Percentiles rank a stretch among this genome's conserved stretches.
These are phyloP conservation scores for Phalaenopsis hybrid DNA, from an alignment of 116 monocot genomes.

Conservation along the genomic window DNA sequence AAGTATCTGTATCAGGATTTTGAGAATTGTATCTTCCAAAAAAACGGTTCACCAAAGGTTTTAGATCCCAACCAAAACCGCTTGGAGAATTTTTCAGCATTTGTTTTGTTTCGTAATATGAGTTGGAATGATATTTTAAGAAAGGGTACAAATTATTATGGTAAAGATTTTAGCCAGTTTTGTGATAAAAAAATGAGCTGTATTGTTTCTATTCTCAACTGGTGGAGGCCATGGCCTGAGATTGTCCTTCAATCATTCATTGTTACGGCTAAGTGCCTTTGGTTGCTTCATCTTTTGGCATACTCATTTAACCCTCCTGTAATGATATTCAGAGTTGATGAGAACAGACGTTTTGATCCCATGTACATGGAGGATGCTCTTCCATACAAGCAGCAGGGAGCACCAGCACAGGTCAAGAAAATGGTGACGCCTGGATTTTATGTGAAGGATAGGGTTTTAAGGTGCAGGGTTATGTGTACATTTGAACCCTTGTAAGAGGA, in stretches of 20 bases:
- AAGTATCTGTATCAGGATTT: conserved; percentile 72
- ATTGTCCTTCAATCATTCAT: conserved; percentile 61
- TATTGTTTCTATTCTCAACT: conserved; percentile 43
- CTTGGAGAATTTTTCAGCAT: conserved; percentile 61
- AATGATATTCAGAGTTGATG: conserved; percentile 48
- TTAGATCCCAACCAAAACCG: conserved; percentile 60
- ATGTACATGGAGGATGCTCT: conserved; percentile 65
- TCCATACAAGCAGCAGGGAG: conserved; percentile 24
- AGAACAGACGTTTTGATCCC: conserved; percentile 45
- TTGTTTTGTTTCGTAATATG: conserved; percentile 62
- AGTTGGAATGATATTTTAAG: conserved; percentile 77
- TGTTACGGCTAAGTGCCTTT: conserved; percentile 64
- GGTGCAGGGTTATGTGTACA: no score
- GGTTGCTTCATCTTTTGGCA: conserved; percentile 73
- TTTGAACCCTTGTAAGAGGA: no score
- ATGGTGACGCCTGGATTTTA: conserved; percentile 85
- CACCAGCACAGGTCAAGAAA: conserved; percentile 49
- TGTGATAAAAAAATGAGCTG: conserved; percentile 83
- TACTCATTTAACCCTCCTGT: conserved; percentile 62
- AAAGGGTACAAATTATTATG: conserved; percentile 67
- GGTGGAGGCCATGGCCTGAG: conserved; percentile 70
- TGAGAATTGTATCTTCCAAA: conserved; percentile 71
- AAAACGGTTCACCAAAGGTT: conserved; percentile 49
- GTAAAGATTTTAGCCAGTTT: conserved; percentile 69
- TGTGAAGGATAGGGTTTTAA: conserved; percentile 53